Base-by-base conservation (phyloP, 2,329 filamentous ascomycete species). In the Cryphonectria naterciae region DNA sequence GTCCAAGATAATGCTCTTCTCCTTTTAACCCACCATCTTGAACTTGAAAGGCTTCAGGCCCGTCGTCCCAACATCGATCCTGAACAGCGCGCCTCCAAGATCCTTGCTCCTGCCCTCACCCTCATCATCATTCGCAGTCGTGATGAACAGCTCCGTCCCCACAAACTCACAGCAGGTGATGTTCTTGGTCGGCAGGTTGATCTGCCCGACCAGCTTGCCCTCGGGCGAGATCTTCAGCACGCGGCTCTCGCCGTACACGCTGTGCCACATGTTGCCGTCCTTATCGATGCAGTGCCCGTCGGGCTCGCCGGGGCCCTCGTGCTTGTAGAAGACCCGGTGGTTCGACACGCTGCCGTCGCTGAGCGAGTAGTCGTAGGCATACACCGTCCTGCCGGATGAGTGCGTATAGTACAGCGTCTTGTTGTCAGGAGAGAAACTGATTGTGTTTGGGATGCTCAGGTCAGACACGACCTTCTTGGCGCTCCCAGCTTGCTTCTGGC, bases 221-320 rank as follows among this genome's bases (percentile, higher is more conserved):
- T 86, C 80, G 5, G 90, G 88, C 64, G 87, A 89, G 77, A 97
- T 91, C 79, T 92, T 89, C 74, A 97, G 82, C 35, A 97, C 93
- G 72, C 89, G 88, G 71, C 88, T 85, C 73, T 92, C 92, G 68
- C 94, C 94, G 78, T 93, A 96, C n/a, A 96, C 85, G 10, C 93
- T 93, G 73, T 92, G 91, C 95, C 95, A 98, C 77, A 97, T 86
- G 82, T 92, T 91, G n/a, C 94, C 94, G 68, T 97, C 89, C 60
- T 86, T 87, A 78, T 98, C 95, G 77, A 97, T 88, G 73, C 91
- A 91, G 81, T 95, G 95, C 2, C 95, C 95, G 80, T 98, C 95
- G 0, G 94, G 94, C 73, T 89, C 88, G 64, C 91, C 91, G 37
- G 86, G 80, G 1, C 87, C 87, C 4, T 87, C 85, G 77, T 94